Base-by-base conservation (phyloP, 768 basidiomycete genomes). In the Boletus vinaceobasis region DNA sequence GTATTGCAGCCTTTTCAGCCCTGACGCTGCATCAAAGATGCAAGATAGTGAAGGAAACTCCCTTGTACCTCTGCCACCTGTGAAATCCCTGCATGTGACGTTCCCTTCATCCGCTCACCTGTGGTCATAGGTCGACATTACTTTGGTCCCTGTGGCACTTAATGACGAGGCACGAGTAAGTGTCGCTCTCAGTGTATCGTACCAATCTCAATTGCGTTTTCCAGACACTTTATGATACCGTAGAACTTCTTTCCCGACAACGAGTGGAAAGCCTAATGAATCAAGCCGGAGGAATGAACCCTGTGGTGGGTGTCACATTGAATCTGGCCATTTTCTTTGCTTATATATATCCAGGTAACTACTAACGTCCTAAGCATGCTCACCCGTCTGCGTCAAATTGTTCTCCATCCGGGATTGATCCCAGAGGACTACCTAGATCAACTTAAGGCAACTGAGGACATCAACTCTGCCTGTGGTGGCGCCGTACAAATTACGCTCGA, bases 351-450 rank as follows among this genome's bases (percentile, higher is more conserved):
- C 19, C 57, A 90, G 87, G 77, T 83, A 1, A 82, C 85, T 53
- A 82, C 82, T 2, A 86, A 87, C 61, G 83, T 90, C 14, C 70
- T 92, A 36, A 86, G 87, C 57, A 84, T 93, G 79, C 79, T 93
- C n/a, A 93, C 90, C 8, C 87, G 93, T 17, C 75, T 95, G 68
- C 83, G 92, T 31, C 93, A 95, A 70, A 73, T 93, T 19, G 87
- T 80, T 17, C 79, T 93, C 26, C 90, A 94, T 63, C 88, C 91
- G 0, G 83, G 82, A 2, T 76, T 95, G 26, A 73, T 92, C 46
- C 92, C 92, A 5, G 58, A 73, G 8, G 77, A 83, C 56, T 94
- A 92, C 62, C 66, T 91, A 11, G 83, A 88, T 39, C 77, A 87
- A 56, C 76, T 92, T 43, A 73, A 73, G 35, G 42, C 46, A 15